Evolutionary conservation across 2,329 filamentous ascomycete species (phyloP), one percentile per base, ranked within the genome.

Genomic region (Mariannaea elegans): DNA sequence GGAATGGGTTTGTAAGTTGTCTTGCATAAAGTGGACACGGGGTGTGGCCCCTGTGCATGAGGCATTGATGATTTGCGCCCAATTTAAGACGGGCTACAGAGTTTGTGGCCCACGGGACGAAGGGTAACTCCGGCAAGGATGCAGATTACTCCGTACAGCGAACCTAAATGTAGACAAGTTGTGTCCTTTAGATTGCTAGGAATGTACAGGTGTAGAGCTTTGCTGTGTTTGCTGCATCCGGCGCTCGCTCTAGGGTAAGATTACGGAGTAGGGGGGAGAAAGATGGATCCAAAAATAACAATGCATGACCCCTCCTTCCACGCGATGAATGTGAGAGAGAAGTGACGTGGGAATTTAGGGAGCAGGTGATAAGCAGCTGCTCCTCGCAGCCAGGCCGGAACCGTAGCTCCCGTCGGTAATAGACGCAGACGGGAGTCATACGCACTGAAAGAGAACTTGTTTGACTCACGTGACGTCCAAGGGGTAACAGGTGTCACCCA

Each of bases 381-480:
- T n/a, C n/a, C n/a, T n/a, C n/a, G n/a, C n/a, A n/a, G n/a, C n/a
- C n/a, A n/a, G n/a, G n/a, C n/a, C n/a, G n/a, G n/a, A n/a, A n/a
- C n/a, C n/a, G n/a, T n/a, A n/a, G n/a, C n/a, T n/a, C n/a, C n/a
- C n/a, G n/a, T n/a, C n/a, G n/a, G n/a, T n/a, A n/a, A n/a, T n/a
- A n/a, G n/a, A n/a, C n/a, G n/a, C n/a, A n/a, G n/a, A n/a, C n/a
- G n/a, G n/a, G n/a, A n/a, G n/a, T n/a, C n/a, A n/a, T n/a, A n/a
- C n/a, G n/a, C 27, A 55, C 32, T 27, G 19, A 16, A 13, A 23
- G 24, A n/a, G n/a, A 36, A 27, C 24, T 29, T 29, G 29, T 12
- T 4, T 9, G 3, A 23, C 29, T 56, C 67, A 70, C 67, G 66
- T 70, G 67, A 46, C 39, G 12, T 14, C 2, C 13, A 29, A 36